Percentiles rank a stretch among this genome's conserved stretches.
Conservation (phyloP, 192 early-diverging fungal genomes). For the Rhizophagus clarus region DNA sequence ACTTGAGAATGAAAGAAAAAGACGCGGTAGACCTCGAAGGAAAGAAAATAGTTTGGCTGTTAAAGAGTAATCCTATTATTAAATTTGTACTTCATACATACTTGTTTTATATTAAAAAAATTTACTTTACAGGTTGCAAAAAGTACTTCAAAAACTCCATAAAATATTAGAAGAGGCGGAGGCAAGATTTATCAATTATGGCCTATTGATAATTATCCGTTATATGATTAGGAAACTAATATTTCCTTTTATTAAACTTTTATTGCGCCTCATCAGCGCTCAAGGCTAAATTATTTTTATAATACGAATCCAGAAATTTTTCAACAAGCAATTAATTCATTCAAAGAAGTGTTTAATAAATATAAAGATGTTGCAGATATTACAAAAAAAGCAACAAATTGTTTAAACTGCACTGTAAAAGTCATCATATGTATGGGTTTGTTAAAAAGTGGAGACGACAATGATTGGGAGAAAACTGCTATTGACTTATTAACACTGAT, state of each 20-base stretch:
- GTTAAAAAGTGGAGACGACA: neutral
- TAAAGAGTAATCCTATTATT: neutral
- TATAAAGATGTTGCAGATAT: neutral
- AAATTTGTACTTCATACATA: neutral
- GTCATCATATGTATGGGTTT: neutral
- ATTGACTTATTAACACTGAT: constrained; percentile 13
- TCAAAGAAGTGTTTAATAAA: neutral
- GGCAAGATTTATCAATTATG: no score
- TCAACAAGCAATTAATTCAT: neutral
- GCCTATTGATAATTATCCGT: no score
- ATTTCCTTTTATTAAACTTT: no score
- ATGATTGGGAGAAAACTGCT: constrained; percentile 23
- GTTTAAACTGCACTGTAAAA: neutral
- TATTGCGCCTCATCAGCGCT: neutral
- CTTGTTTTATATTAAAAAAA: neutral
- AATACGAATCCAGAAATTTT: neutral
- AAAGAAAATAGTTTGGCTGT: neutral
- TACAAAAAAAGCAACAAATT: neutral
- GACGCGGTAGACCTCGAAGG: constrained; percentile 26
- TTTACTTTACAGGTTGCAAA: constrained; percentile 5
- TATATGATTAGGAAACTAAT: neutral
- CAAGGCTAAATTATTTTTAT: neutral
- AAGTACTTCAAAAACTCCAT: constrained; percentile 1
- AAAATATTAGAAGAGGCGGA: constrained; percentile 19
- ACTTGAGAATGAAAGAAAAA: neutral